Percentiles rank a stretch among this genome's conserved stretches.
Evolutionary conservation across 768 basidiomycete genomes (phyloP).

Genomic region (Tylopilus sp.): DNA sequence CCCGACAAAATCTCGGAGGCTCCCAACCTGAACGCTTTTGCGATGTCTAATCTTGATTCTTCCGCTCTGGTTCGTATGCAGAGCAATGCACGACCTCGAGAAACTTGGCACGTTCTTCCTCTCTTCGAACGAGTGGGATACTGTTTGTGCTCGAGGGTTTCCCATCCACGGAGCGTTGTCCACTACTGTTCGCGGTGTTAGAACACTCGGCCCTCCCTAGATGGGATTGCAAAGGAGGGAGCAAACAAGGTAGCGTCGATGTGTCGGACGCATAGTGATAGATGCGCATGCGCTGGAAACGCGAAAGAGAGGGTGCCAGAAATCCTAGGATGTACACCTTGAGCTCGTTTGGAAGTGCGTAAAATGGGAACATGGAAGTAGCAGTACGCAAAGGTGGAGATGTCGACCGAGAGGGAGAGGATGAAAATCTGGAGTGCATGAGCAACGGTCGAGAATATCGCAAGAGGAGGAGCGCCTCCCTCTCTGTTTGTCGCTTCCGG

Average conservation of each 20-base stretch:
- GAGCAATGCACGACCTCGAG: conserved; percentile 44
- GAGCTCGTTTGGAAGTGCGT: conserved; percentile 53
- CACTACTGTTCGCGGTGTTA: conserved; percentile 8
- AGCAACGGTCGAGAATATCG: conserved; percentile 47
- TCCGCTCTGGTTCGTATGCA: conserved; percentile 39
- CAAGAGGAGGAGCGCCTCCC: conserved; percentile 50
- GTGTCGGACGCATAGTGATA: conserved; percentile 48
- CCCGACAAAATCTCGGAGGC: neutral
- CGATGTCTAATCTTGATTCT: conserved; percentile 1
- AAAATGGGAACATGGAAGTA: conserved; percentile 34
- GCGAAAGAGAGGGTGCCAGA: conserved; percentile 53
- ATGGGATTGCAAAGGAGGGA: conserved; percentile 30
- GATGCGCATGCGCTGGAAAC: conserved; percentile 54
- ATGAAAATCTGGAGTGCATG: conserved; percentile 27
- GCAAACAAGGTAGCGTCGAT: conserved; percentile 45
- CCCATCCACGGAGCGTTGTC: conserved; percentile 32
- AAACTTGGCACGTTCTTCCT: conserved; percentile 43
- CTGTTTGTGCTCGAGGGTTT: conserved; percentile 39
- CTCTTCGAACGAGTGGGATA: conserved; percentile 38
- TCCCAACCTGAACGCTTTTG: no score
- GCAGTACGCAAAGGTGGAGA: conserved; percentile 14
- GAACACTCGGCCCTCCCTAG: conserved; percentile 21
- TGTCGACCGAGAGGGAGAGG: conserved; percentile 14
- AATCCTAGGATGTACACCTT: conserved; percentile 54
- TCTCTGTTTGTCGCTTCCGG: conserved; percentile 42